Base-by-base conservation (phyloP, 257 asterid species). In the Cinchona pubescens region DNA sequence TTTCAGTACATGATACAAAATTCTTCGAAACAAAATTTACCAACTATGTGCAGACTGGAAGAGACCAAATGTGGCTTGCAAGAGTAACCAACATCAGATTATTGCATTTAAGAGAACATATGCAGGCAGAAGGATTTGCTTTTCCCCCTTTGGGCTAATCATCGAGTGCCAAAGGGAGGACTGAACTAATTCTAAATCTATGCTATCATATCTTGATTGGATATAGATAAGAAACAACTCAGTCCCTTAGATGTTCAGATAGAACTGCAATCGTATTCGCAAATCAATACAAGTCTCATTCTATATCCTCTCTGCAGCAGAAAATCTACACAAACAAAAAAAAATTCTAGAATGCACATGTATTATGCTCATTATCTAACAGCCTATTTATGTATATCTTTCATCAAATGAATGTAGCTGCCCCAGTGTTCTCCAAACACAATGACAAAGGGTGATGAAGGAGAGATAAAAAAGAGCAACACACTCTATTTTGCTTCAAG, bases 241-340 rank as follows among this genome's bases (percentile, higher is more conserved):
- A 88, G 91, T 78, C 96, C 96, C 93, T 86, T 90, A 88, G 92
- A 88, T 90, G 95, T 89, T 89, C 88, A 74, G 76, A 66, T 82
- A 1, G 49, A 66, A 80, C 59, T 78, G 90, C 87, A 87, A 88
- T 90, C 96, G 86, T 86, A 45, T 81, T 83, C 90, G 85, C 91
- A 88, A 78, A 35, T 90, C 91, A 88, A 83, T 86, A 86, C 96
- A 90, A 91, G 92, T 88, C 91, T 85, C 81, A 78, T 76, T 67
- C 5, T 53, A 37, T n/a, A 38, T 14, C 43, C 18, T 14, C 51
- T 12, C 12, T 1, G 16, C 46, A 30, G 23, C 30, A 55, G 14
- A n/a, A 3, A 0, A 59, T 7, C 23, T 1, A 35, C 38, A 5
- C 11, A 14, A 16, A n/a, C n/a, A n/a, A 32, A 0, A 27, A 15